Conservation (phyloP, 371 early-diverging fungal species). For the Mycotypha africana region DNA sequence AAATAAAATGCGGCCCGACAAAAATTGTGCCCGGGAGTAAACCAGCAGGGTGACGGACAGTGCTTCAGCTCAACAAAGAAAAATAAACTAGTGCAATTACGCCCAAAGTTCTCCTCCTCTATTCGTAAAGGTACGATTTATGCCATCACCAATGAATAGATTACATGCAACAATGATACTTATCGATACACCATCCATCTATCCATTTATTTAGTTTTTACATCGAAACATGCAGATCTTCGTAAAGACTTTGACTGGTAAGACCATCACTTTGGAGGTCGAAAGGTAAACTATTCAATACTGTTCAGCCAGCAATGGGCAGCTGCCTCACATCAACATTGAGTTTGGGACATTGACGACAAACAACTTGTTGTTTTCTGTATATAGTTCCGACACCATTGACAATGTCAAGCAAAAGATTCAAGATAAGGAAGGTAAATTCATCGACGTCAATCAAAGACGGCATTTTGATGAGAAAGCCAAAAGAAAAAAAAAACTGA, state of each 20-base stretch:
- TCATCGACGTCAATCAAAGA: too few species aligned
- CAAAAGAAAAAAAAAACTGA: slow-evolving; percentile 39
- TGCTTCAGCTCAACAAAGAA: too few species aligned
- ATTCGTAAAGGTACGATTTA: slow-evolving; percentile 18
- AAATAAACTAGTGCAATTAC: too few species aligned
- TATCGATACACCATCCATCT: slow-evolving; percentile 14
- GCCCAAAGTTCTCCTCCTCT: slow-evolving; percentile 15
- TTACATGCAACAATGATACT: not conserved
- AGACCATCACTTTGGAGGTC: slow-evolving; percentile 93
- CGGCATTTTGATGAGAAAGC: not conserved
- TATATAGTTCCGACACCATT: slow-evolving; percentile 81
- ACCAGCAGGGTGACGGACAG: too few species aligned
- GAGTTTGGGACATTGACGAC: slow-evolving; percentile 21
- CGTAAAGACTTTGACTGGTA: slow-evolving; percentile 82
- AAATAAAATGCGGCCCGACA: too few species aligned
- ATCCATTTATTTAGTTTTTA: slow-evolving; percentile 15
- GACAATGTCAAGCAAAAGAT: slow-evolving; percentile 98
- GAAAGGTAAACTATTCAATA: slow-evolving; percentile 85
- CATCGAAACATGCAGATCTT: slow-evolving; percentile 71
- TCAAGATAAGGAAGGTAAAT: slow-evolving; percentile 86
- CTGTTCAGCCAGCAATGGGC: not conserved
- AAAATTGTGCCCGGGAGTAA: too few species aligned
- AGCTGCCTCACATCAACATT: not conserved
- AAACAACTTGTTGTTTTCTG: too few species aligned
- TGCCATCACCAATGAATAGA: too few species aligned